Base-by-base conservation (phyloP, 192 early-diverging fungal species). In the Coemansia sp. region DNA sequence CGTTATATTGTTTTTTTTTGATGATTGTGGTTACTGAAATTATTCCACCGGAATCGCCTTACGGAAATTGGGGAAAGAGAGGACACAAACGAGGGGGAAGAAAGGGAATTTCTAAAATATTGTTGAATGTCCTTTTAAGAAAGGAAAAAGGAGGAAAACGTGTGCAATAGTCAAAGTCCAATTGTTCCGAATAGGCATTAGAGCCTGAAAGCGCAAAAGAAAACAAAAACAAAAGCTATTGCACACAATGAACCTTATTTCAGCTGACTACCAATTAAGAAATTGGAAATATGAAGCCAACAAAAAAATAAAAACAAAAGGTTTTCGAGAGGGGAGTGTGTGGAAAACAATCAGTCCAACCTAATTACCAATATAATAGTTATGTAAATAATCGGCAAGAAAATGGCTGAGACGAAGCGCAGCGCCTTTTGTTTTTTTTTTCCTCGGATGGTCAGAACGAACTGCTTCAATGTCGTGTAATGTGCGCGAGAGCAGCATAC, bases 291-390 rank as follows among this genome's bases (percentile, higher is more conserved):
- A 57, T 32, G 34, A 57, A 57, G 55, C 55, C 5, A 4, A 36
- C 55, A 13, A 57, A 36, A 57, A 57, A 57, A 57, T 7, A 57
- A 36, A n/a, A 57, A 35, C 33, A 33, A 33, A 23, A 52, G 19
- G 49, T 25, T 52, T 25, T 29, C 29, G 22, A 52, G 22, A 52
- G 49, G 49, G 22, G 49, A 2, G 29, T 29, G 29, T 29, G 29
- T 29, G 38, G 38, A 40, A 52, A 52, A 52, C 49, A 52, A 52
- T 52, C 14, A 13, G 23, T 7, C 49, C 49, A 52, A 52, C 19
- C 49, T 25, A 11, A 15, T 52, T 52, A 20, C 22, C 49, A 52
- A 25, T 52, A 13, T 40, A 8, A 13, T 40, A 40, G 1, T 40
- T 9, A 25, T 52, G 42, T 45, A 45, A 17, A 45, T 45, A 45